Evolutionary conservation across 106 monocot species (phyloP).

Genomic region (Dendrobium catenatum): DNA sequence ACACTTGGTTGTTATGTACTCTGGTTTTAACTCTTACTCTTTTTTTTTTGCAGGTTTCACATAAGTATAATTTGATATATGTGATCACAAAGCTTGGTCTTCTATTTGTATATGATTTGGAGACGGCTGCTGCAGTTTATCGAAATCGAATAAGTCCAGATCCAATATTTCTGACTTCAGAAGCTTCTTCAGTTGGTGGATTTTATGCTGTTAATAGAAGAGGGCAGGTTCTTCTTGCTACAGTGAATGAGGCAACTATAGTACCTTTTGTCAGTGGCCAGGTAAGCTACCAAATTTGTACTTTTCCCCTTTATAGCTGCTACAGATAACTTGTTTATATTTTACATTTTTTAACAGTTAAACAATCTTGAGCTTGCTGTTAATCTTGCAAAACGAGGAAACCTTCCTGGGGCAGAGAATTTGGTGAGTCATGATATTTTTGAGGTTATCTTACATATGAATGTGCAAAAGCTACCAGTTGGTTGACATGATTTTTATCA

Average conservation of each 20-base stretch:
- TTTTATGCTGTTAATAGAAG: slow-evolving; percentile 94
- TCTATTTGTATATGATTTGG: slow-evolving; percentile 96
- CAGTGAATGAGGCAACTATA: slow-evolving; percentile 95
- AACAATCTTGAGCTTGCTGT: slow-evolving; percentile 98
- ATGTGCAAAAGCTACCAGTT: not conserved
- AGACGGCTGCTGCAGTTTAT: slow-evolving; percentile 91
- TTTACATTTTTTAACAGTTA: slow-evolving; percentile 39
- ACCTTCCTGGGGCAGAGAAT: slow-evolving; percentile 98
- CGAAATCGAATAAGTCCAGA: slow-evolving; percentile 97
- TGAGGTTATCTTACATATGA: not conserved
- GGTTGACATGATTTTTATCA: not conserved
- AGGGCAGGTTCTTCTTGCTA: slow-evolving; percentile 93
- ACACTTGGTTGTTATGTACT: not conserved
- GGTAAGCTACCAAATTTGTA: slow-evolving; percentile 20
- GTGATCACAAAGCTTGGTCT: slow-evolving; percentile 98
- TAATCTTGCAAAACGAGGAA: slow-evolving; percentile 92
- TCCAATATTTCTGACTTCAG: slow-evolving; percentile 13
- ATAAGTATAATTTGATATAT: slow-evolving; percentile 85
- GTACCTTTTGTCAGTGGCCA: slow-evolving; percentile 95
- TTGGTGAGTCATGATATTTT: slow-evolving; percentile 36
- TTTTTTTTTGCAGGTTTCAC: slow-evolving; percentile 62
- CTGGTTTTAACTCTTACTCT: not conserved
- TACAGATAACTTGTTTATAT: slow-evolving; percentile 1
- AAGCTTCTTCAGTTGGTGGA: slow-evolving; percentile 24
- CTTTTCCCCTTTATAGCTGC: not conserved